These are phyloP conservation scores for Alternaria hordeiaustralica DNA, from an alignment of 2,329 filamentous ascomycete species.

Conservation along the genomic window DNA sequence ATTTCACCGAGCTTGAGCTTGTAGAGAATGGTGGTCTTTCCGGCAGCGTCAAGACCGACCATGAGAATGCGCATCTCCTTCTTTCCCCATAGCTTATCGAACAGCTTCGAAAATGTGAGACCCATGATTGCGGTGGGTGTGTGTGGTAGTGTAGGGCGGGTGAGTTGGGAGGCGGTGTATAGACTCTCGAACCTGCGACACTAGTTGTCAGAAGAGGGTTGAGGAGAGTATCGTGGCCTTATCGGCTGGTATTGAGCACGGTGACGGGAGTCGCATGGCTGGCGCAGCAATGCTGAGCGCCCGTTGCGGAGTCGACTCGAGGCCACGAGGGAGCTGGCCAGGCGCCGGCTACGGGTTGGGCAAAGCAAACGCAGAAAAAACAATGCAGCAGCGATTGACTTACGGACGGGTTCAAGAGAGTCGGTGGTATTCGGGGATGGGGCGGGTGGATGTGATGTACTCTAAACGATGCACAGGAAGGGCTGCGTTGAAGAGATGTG, in stretches of 20 bases:
- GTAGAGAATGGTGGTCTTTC: conserved; percentile 97
- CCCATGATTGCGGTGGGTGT: conserved; percentile 76
- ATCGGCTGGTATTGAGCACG: conserved; percentile 13
- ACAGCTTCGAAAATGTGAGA: conserved; percentile 91
- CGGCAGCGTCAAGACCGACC: conserved; percentile 95
- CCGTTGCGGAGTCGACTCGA: conserved; percentile 35
- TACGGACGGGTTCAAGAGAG: conserved; percentile 47
- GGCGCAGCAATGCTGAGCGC: conserved; percentile 32
- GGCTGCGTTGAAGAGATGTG: conserved; percentile 48
- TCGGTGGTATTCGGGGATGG: conserved; percentile 44
- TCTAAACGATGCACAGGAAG: conserved; percentile 50
- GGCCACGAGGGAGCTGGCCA: conserved; percentile 26
- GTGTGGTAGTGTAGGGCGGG: conserved; percentile 31
- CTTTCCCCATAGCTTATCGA: conserved; percentile 98
- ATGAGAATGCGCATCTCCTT: conserved; percentile 99
- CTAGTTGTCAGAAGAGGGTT: conserved; percentile 19
- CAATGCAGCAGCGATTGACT: conserved; percentile 33
- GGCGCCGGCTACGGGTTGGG: conserved; percentile 16
- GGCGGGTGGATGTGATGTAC: conserved; percentile 44
- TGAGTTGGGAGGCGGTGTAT: conserved; percentile 36
- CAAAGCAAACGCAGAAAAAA: conserved; percentile 22
- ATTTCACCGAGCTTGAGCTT: conserved; percentile 98
- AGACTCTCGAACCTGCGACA: conserved; percentile 47
- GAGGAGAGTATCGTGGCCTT: conserved; percentile 19
- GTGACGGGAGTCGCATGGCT: conserved; percentile 12